Conservation (phyloP, 2,329 filamentous ascomycete genomes). For the Parascedosporium putredinis region DNA sequence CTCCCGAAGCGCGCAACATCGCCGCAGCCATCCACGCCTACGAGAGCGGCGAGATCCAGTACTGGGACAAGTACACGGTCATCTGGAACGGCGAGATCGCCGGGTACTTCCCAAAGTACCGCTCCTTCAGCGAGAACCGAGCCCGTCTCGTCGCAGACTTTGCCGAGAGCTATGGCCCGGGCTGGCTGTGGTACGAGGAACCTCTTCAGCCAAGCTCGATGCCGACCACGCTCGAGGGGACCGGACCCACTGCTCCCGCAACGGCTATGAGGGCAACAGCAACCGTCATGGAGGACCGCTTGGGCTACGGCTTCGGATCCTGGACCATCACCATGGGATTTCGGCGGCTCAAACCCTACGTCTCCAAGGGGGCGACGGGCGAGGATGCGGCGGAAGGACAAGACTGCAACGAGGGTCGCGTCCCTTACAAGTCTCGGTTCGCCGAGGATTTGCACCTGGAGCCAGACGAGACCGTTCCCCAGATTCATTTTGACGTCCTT, state of each 20-base stretch:
- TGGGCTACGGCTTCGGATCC: slow-evolving; percentile 20
- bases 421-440: neutral
- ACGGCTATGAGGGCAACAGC: slow-evolving; percentile 21
- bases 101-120: slow-evolving; percentile 26
- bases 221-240: slow-evolving; percentile 9
- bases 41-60: slow-evolving; percentile 26
- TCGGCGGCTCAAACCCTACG: slow-evolving; percentile 9
- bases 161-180: slow-evolving; percentile 22
- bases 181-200: slow-evolving; percentile 36
- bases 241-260: too few species aligned
- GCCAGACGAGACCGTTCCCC: slow-evolving; percentile 15
- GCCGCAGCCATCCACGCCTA: slow-evolving; percentile 30
- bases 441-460: neutral
- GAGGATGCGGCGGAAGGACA: neutral
- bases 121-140: slow-evolving; percentile 27
- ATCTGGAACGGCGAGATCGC: slow-evolving; percentile 32
- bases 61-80: slow-evolving; percentile 27
- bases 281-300: slow-evolving; percentile 15
- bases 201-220: slow-evolving; percentile 21
- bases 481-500: slow-evolving; percentile 22
- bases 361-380: neutral
- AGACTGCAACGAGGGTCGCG: neutral
- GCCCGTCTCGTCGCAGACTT: slow-evolving; percentile 28
- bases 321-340: slow-evolving; percentile 21
- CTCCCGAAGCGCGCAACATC: slow-evolving; percentile 30